Percentiles rank a stretch among this genome's conserved stretches.
phyloP scores from a whole-genome alignment of 805 yeast genomes.

The Kazachstania viticola region DNA sequence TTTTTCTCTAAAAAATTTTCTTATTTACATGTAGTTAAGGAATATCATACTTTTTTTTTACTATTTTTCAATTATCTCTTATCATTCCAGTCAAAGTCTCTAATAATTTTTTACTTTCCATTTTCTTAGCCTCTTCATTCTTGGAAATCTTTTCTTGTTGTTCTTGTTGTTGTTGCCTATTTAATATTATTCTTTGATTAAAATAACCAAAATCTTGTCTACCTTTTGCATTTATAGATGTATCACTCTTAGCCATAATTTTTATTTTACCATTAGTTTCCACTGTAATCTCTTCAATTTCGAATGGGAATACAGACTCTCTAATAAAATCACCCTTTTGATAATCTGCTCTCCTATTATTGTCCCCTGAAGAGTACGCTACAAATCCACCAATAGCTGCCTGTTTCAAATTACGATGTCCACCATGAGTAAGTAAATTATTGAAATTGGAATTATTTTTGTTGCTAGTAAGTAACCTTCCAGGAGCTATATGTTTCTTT shows the following conservation, averaged over 20 bases:
- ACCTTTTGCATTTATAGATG: background rate
- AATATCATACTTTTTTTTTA: too few species aligned
- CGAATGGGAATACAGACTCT: slow-evolving; percentile 35
- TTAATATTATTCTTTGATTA: too few species aligned
- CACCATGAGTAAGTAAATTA: too few species aligned
- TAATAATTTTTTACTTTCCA: background rate
- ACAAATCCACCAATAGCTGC: slow-evolving; percentile 52
- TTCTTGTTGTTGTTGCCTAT: background rate
- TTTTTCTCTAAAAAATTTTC: background rate
- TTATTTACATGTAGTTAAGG: background rate
- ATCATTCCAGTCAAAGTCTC: background rate
- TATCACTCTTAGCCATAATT: slow-evolving; percentile 11
- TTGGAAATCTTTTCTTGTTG: background rate
- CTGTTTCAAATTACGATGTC: slow-evolving; percentile 14
- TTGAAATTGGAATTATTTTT: slow-evolving; percentile 3
- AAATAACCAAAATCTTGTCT: too few species aligned
- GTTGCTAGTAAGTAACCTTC: slow-evolving; percentile 36
- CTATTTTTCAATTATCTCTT: too few species aligned
- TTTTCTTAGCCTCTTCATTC: background rate
- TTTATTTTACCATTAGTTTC: slow-evolving; percentile 27
- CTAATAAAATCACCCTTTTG: slow-evolving; percentile 32
- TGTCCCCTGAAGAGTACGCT: slow-evolving; percentile 23
- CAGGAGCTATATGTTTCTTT: slow-evolving; percentile 47
- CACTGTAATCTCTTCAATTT: slow-evolving; percentile 29
- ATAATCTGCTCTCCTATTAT: slow-evolving; percentile 27